phyloP scores from a whole-genome alignment of 1,284 basidiomycete genomes.

The Fomes fomentarius region DNA sequence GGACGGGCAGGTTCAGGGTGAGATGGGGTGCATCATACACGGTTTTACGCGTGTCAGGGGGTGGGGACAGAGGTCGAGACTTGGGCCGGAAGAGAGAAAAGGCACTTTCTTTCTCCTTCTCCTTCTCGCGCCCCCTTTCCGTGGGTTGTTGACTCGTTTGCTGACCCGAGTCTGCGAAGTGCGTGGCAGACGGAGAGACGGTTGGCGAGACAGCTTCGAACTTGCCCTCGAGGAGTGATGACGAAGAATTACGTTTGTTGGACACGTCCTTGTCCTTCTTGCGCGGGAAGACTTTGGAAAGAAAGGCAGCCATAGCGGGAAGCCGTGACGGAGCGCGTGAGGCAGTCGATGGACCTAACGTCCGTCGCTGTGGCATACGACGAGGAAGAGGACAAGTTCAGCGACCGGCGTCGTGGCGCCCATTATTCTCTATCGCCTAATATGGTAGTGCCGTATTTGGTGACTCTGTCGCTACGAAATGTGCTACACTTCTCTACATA shows the following conservation, averaged over 20 bases:
- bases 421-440: neutral
- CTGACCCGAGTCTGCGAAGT: constrained; percentile 34
- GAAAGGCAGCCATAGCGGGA: constrained; percentile 66
- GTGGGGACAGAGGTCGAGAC: constrained; percentile 40
- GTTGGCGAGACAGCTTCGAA: constrained; percentile 68
- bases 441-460: neutral
- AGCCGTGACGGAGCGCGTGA: neutral
- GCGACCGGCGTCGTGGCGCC: constrained; percentile 1
- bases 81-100: constrained; percentile 56
- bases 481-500: no score
- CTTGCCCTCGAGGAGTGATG: constrained; percentile 68
- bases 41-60: constrained; percentile 34
- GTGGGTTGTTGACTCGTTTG: constrained; percentile 26
- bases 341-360: constrained; percentile 23
- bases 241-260: constrained; percentile 40
- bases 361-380: constrained; percentile 19
- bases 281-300: constrained; percentile 76
- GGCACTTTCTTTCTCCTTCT: constrained; percentile 40
- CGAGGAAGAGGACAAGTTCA: constrained; percentile 4
- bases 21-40: constrained; percentile 49
- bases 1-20: constrained; percentile 59
- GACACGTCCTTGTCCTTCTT: constrained; percentile 62
- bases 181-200: constrained; percentile 51
- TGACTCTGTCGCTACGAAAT: no score
- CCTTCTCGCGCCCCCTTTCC: constrained; percentile 40